Evolutionary conservation across 768 basidiomycete species (phyloP), one percentile per base, ranked within the genome.

Genomic region (Boletus vinaceobasis): DNA sequence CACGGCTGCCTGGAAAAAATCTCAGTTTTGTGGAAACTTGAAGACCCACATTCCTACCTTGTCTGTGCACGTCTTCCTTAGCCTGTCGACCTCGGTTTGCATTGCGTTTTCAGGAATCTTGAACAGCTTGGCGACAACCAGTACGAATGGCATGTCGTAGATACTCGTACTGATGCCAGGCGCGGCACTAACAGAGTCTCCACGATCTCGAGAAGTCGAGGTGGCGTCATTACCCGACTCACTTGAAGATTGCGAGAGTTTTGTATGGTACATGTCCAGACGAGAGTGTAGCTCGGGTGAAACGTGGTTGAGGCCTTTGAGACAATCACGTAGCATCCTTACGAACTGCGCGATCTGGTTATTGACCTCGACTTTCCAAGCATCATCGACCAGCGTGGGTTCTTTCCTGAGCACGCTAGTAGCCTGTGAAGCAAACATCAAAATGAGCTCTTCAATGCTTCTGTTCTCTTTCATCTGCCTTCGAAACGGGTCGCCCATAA

Each of bases 371-470:
- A 84, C 68, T 68, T 98, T 98, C 95, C 95, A 98, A 21, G 83
- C 88, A 45, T 97, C 94, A 23, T 85, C 88, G 15, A 80, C 80
- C 2, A 94, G 75, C 2, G 88, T 80, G 0, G 90, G 90, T 60
- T 95, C 93, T 73, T 97, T 97, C 80, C 87, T 89, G 56, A 98
- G 79, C 9, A 91, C 84, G 27, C 83, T 80, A 3, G 91, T 93
- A 4, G 96, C 90, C 49, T 93, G 86, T 1, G 94, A 90, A 11
- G 95, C 95, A 65, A 98, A 98, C 80, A 90, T 90, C 48, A 99
- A 79, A 55, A 99, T 96, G 51, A 99, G 86, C 59, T 98, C 94
- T 73, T 99, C 97, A 37, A 98, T 91, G 75, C 96, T 97, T 43
- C 97, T 82, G 69, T 92, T 95, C 70, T 98, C 95, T 72, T 93